phyloP scores from a whole-genome alignment of 2,329 filamentous ascomycete species.

The Xylariaceae sp. region DNA sequence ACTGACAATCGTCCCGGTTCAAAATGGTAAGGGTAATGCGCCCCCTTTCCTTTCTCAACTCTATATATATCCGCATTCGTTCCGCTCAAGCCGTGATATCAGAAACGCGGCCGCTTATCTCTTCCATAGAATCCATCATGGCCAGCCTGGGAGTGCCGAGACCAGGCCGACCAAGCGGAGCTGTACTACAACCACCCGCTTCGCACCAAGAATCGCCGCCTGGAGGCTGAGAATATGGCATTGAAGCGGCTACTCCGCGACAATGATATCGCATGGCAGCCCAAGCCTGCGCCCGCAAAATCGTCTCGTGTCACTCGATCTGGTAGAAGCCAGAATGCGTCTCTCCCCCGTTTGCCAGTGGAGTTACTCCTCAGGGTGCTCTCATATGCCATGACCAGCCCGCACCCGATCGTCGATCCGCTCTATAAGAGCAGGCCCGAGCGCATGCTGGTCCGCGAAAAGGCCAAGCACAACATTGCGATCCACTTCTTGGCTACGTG shows the following conservation, averaged over 20 bases:
- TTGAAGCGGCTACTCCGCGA: slow-evolving; percentile 51
- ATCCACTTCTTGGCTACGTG: slow-evolving; percentile 52
- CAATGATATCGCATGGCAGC: slow-evolving; percentile 49
- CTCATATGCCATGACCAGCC: slow-evolving; percentile 47
- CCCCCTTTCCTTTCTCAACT: neutral
- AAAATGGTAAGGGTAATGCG: slow-evolving; percentile 14
- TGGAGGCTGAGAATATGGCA: slow-evolving; percentile 46
- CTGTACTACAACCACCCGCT: slow-evolving; percentile 46
- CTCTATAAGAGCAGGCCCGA: slow-evolving; percentile 43
- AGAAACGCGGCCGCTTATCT: slow-evolving; percentile 1
- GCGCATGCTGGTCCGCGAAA: slow-evolving; percentile 42
- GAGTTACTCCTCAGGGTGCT: slow-evolving; percentile 52
- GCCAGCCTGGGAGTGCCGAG: slow-evolving; percentile 48
- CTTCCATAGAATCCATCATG: slow-evolving; percentile 12
- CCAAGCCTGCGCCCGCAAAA: slow-evolving; percentile 29
- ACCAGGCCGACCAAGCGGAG: slow-evolving; percentile 49
- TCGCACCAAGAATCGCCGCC: slow-evolving; percentile 43
- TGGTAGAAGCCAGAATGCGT: slow-evolving; percentile 20
- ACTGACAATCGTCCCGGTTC: neutral
- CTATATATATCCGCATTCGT: neutral
- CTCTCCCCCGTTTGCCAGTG: slow-evolving; percentile 44
- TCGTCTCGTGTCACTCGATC: slow-evolving; percentile 31
- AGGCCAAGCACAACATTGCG: slow-evolving; percentile 44
- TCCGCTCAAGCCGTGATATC: neutral
- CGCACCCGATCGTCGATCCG: slow-evolving; percentile 51